Evolutionary conservation across 192 early-diverging fungal species (phyloP).

Genomic region (Entomortierella beljakovae): DNA sequence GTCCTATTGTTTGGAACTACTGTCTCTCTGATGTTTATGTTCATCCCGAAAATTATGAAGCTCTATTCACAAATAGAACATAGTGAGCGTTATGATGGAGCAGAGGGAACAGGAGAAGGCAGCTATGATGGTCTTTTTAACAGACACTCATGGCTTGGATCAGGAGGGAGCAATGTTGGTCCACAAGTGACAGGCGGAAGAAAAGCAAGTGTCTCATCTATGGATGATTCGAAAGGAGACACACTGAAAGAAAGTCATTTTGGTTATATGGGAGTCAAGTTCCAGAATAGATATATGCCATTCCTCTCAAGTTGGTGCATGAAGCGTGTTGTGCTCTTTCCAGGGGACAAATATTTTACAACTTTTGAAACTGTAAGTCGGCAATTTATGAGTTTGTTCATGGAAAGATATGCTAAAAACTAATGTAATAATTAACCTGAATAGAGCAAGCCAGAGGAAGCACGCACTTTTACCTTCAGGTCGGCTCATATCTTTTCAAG

Average conservation of each 20-base stretch:
- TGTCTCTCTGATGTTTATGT: constrained; percentile 61
- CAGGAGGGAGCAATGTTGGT: constrained; percentile 8
- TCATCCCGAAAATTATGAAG: constrained; percentile 58
- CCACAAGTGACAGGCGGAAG: constrained; percentile 22
- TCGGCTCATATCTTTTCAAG: constrained; percentile 17
- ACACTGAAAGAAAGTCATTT: constrained; percentile 54
- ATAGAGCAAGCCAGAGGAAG: constrained; percentile 42
- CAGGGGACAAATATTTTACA: constrained; percentile 57
- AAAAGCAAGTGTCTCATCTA: constrained; percentile 19
- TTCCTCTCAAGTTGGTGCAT: constrained; percentile 63
- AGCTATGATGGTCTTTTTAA: constrained; percentile 33
- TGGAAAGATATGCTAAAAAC: neutral
- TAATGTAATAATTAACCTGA: neutral
- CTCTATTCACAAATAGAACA: constrained; percentile 48
- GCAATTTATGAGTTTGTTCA: neutral
- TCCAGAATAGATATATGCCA: constrained; percentile 57
- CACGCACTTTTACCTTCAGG: constrained; percentile 21
- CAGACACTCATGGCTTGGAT: constrained; percentile 14
- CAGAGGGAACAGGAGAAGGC: neutral
- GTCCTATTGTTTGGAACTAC: constrained; percentile 60
- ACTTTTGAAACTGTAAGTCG: constrained; percentile 51
- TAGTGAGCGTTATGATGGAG: neutral
- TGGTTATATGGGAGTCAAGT: constrained; percentile 59
- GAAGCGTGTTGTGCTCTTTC: constrained; percentile 60
- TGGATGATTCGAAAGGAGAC: constrained; percentile 16